These are phyloP conservation scores for Fusarium staphyleae DNA, from an alignment of 2,329 filamentous ascomycete genomes.

Conservation along the genomic window DNA sequence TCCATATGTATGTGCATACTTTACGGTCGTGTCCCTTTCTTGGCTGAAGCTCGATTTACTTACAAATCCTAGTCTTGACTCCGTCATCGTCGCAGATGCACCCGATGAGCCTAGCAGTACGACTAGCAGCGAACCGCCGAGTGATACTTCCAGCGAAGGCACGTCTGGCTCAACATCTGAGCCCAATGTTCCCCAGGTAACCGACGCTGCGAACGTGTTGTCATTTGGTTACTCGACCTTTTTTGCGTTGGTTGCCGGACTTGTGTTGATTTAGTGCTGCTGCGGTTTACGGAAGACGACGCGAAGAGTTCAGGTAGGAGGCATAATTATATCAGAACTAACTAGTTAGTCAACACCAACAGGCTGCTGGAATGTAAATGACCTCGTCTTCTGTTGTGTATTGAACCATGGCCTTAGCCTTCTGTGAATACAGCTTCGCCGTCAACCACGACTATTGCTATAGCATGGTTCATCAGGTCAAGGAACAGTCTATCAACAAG, in stretches of 20 bases:
- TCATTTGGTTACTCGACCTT: background rate
- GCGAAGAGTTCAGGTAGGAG: no score
- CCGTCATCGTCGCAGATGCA: background rate
- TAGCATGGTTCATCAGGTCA: background rate
- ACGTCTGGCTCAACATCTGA: conserved; percentile 2
- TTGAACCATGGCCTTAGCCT: no score
- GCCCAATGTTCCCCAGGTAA: background rate
- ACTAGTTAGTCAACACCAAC: no score
- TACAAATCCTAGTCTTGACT: background rate
- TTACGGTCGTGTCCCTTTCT: no score
- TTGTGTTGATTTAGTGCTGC: conserved; percentile 4
- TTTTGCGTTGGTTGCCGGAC: conserved; percentile 6
- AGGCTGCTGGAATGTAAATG: no score
- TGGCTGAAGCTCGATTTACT: background rate
- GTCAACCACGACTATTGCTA: no score
- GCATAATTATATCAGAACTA: no score
- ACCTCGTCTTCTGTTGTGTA: no score
- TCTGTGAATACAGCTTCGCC: no score
- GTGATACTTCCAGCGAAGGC: conserved; percentile 1
- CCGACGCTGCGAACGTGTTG: background rate
- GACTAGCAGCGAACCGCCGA: background rate
- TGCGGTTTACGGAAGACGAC: background rate
- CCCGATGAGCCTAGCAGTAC: conserved; percentile 7
- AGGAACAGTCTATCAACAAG: conserved; percentile 1
- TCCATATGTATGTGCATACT: conserved; percentile 27